Evolutionary conservation across 495 filamentous ascomycete species (phyloP), one percentile per base, ranked within the genome.

Genomic region (Annulohypoxylon maeteangense): DNA sequence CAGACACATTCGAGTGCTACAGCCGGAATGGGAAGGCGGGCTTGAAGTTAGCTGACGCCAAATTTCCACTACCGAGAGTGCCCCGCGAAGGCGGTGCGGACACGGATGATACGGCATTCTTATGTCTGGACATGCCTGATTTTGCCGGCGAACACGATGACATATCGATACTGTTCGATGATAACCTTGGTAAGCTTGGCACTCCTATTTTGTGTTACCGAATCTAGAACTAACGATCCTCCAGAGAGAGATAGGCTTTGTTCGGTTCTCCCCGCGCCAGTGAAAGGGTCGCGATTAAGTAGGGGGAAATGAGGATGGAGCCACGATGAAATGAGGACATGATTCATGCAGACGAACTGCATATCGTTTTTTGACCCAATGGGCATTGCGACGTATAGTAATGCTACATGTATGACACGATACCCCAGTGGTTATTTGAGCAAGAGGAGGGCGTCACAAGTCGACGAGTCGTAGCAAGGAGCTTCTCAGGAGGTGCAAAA

Each of bases 121-220:
- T 95, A 20, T 94, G 90, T 75, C 79, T 97, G 62, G 94, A 97
- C 76, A 84, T 91, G 84, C 90, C 92, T 4, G 94, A 96, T 59
- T 93, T 95, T 80, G 91, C 93, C 0, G 90, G 91, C 18, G 93
- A 96, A 80, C 92, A 96, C 78, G 94, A 97, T 79, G 94, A 97
- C 81, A 91, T 97, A 73, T 83, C 89, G 22, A 90, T 97, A 73
- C 74, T 88, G 23, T 97, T 97, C 83, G 92, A 96, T 45, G 89
- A 81, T 27, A 90, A 90, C 75, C 78, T 86, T 73, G 92, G 93
- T 97, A 83, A 78, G 91, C 87, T 48, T 31, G 29, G 31, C 32
- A 38, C 5, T 22, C 11, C 4, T 14, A 14, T 38, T 7, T 53
- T 12, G 53, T 2, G 34, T 0, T 56, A 16, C 48, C 40, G 14